Percentiles rank a stretch among this genome's conserved stretches.
phyloP scores from a whole-genome alignment of 192 early-diverging fungal genomes.

The Backusella tuberculispora region DNA sequence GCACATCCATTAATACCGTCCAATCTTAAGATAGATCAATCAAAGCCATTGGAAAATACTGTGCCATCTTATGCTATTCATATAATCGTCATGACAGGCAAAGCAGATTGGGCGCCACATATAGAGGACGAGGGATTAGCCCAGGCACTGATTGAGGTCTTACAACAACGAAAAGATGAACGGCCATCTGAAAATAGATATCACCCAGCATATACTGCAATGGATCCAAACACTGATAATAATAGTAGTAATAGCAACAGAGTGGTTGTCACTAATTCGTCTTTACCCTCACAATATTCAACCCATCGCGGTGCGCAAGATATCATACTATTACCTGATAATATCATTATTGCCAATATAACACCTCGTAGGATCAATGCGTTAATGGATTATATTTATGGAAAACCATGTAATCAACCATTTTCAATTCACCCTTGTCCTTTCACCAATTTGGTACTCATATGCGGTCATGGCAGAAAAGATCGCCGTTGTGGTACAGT shows the following conservation, averaged over 20 bases:
- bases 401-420: slow-evolving; percentile 15
- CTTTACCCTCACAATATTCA: slow-evolving; percentile 21
- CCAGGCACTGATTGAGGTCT: neutral
- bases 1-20: slow-evolving; percentile 5
- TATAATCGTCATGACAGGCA: slow-evolving; percentile 19
- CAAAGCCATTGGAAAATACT: slow-evolving; percentile 21
- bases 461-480: slow-evolving; percentile 53
- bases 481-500: slow-evolving; percentile 54
- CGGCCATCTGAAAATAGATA: neutral
- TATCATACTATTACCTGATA: slow-evolving; percentile 42
- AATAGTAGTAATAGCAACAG: neutral
- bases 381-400: slow-evolving; percentile 47
- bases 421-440: slow-evolving; percentile 32
- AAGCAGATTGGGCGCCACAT: slow-evolving; percentile 18
- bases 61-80: slow-evolving; percentile 24
- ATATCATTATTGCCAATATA: slow-evolving; percentile 50
- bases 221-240: neutral
- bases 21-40: slow-evolving; percentile 25
- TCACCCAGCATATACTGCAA: neutral
- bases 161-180: slow-evolving; percentile 16
- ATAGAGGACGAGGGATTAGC: slow-evolving; percentile 28
- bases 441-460: slow-evolving; percentile 34
- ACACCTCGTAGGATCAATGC: slow-evolving; percentile 34
- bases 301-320: slow-evolving; percentile 4
- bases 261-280: slow-evolving; percentile 13